phyloP scores from a whole-genome alignment of 305 asterid genomes.

The Fraxinus sp. region DNA sequence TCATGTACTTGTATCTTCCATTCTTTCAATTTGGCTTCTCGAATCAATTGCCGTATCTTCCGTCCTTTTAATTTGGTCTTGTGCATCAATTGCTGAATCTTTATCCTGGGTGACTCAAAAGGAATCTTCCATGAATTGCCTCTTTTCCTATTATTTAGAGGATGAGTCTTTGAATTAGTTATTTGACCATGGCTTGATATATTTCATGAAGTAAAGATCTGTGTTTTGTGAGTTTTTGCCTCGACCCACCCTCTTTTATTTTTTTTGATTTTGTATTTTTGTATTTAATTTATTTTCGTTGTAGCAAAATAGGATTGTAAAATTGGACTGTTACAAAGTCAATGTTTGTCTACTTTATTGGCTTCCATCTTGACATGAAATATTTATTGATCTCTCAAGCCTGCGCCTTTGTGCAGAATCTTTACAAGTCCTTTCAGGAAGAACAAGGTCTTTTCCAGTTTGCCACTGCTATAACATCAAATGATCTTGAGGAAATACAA shows the following conservation, averaged over 20 bases:
- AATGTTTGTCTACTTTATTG: conserved; percentile 4
- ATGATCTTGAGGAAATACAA: conserved; percentile 92
- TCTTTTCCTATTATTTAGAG: background rate
- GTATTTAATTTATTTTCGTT: background rate
- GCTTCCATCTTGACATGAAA: conserved; percentile 14
- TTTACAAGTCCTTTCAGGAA: conserved; percentile 81
- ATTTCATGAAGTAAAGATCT: background rate
- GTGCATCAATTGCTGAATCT: conserved; percentile 5
- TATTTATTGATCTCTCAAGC: conserved; percentile 11
- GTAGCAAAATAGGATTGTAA: background rate
- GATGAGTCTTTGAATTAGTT: background rate
- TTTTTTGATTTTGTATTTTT: no score
- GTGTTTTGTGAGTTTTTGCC: background rate
- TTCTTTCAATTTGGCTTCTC: background rate
- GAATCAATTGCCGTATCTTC: background rate
- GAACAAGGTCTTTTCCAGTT: conserved; percentile 73
- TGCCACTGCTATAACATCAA: conserved; percentile 79
- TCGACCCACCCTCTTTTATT: no score
- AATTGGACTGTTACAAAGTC: conserved; percentile 8
- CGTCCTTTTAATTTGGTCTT: background rate
- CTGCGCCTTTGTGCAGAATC: conserved; percentile 62
- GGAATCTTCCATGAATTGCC: background rate
- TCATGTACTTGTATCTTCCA: background rate
- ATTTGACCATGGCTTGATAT: background rate
- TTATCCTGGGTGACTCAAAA: conserved; percentile 3